Conservation (phyloP, 2,329 filamentous ascomycete genomes). For the Emmonsia crescens region DNA sequence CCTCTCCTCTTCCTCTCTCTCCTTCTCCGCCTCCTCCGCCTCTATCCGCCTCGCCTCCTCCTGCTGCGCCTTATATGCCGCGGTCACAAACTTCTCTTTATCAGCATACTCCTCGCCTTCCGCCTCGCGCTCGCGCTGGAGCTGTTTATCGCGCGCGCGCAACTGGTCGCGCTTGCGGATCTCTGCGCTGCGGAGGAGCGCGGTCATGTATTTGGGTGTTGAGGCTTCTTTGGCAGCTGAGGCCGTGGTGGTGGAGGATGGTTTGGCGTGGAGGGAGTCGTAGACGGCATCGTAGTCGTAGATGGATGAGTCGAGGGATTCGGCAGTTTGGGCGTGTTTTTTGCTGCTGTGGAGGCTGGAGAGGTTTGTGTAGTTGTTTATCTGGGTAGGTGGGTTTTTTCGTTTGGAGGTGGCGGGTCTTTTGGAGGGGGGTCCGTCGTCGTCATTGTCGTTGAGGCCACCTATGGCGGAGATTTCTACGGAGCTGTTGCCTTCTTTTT, state of each 20-base stretch:
- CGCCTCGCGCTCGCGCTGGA: slow-evolving; percentile 51
- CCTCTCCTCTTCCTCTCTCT: slow-evolving; percentile 44
- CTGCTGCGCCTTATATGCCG: slow-evolving; percentile 54
- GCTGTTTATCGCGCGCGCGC: slow-evolving; percentile 49
- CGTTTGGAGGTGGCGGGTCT: slow-evolving; percentile 7
- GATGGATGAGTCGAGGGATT: slow-evolving; percentile 36
- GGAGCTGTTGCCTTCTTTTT: slow-evolving; percentile 10
- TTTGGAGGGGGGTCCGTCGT: slow-evolving; percentile 20
- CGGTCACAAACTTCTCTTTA: slow-evolving; percentile 57
- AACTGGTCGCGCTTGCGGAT: slow-evolving; percentile 53
- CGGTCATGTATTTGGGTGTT: slow-evolving; percentile 50
- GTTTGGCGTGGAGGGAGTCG: slow-evolving; percentile 36
- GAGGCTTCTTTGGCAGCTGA: slow-evolving; percentile 13
- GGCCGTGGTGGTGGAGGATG: slow-evolving; percentile 19
- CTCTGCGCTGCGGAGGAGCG: slow-evolving; percentile 49
- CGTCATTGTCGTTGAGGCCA: slow-evolving; percentile 19
- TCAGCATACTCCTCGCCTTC: slow-evolving; percentile 58
- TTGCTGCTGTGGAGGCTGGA: slow-evolving; percentile 36
- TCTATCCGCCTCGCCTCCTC: slow-evolving; percentile 48
- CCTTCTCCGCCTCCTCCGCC: slow-evolving; percentile 45
- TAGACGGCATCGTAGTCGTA: slow-evolving; percentile 42
- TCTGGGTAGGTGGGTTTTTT: slow-evolving; percentile 5
- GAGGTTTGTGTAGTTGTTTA: slow-evolving; percentile 31
- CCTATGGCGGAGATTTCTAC: slow-evolving; percentile 31
- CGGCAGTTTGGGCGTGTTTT: slow-evolving; percentile 34